phyloP scores from a whole-genome alignment of 306 rosid genomes.

The Rosa lucieae region DNA sequence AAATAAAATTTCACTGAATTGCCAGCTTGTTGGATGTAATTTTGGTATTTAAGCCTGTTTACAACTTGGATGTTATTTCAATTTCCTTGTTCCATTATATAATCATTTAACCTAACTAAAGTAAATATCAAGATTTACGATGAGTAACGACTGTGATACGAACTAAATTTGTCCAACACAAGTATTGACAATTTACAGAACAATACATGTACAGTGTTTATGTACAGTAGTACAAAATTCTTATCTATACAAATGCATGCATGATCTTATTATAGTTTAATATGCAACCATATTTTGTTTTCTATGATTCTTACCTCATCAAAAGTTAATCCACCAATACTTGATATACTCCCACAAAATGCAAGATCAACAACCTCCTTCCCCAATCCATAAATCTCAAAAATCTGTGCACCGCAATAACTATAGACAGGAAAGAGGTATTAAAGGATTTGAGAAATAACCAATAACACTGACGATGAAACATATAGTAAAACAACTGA shows the following conservation, averaged over 20 bases:
- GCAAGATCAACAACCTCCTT: constrained; percentile 85
- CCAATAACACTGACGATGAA: constrained; percentile 8
- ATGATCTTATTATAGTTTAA: neutral
- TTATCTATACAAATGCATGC: neutral
- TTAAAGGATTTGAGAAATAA: constrained; percentile 26
- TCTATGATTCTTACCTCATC: constrained; percentile 74
- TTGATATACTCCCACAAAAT: constrained; percentile 87
- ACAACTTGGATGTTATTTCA: neutral
- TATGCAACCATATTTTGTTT: neutral
- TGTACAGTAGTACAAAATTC: neutral
- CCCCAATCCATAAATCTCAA: constrained; percentile 95
- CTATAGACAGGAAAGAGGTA: constrained; percentile 47
- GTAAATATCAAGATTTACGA: neutral
- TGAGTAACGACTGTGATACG: neutral
- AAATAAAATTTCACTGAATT: neutral
- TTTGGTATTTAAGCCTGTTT: neutral
- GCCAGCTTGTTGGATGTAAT: neutral
- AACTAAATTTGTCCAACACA: neutral
- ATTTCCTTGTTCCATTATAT: neutral
- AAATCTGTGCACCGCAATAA: constrained; percentile 98
- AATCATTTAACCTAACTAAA: neutral
- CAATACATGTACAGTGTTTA: neutral
- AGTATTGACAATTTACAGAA: neutral
- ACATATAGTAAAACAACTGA: neutral
- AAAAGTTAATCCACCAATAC: constrained; percentile 90